These are phyloP conservation scores for Tricholoma hemisulphureum DNA, from an alignment of 768 basidiomycete species.

Conservation along the genomic window DNA sequence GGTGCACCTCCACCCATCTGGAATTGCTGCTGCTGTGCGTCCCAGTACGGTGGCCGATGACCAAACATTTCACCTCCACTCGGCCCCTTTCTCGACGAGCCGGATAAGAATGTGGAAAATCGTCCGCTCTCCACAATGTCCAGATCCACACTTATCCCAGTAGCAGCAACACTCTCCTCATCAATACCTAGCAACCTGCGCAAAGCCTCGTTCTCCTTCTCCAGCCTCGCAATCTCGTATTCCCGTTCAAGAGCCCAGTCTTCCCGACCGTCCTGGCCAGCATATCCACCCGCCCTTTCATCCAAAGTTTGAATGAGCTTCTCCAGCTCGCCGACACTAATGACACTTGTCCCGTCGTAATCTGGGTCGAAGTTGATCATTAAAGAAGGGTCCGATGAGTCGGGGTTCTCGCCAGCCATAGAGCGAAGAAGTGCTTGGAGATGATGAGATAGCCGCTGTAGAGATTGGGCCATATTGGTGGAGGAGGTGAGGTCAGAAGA, in stretches of 20 bases:
- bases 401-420: conserved; percentile 62
- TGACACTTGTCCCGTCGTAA: conserved; percentile 32
- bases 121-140: conserved; percentile 45
- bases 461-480: conserved; percentile 58
- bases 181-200: conserved; percentile 77
- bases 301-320: conserved; percentile 45
- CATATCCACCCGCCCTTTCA: conserved; percentile 24
- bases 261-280: conserved; percentile 40
- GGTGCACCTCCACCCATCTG: conserved; percentile 25
- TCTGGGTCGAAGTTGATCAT: conserved; percentile 31
- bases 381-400: conserved; percentile 38
- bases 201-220: conserved; percentile 79
- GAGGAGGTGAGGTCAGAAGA: conserved; percentile 57
- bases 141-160: conserved; percentile 52
- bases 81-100: conserved; percentile 29
- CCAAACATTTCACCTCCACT: conserved; percentile 17
- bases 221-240: conserved; percentile 77
- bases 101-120: conserved; percentile 33
- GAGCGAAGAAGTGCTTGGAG: conserved; percentile 72
- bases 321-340: conserved; percentile 41
- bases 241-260: conserved; percentile 93
- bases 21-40: conserved; percentile 29
- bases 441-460: conserved; percentile 68
- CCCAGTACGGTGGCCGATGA: conserved; percentile 30
- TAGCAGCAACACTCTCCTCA: conserved; percentile 46